Base-by-base conservation (phyloP, 1,284 basidiomycete species). In the Abortiporus biennis region DNA sequence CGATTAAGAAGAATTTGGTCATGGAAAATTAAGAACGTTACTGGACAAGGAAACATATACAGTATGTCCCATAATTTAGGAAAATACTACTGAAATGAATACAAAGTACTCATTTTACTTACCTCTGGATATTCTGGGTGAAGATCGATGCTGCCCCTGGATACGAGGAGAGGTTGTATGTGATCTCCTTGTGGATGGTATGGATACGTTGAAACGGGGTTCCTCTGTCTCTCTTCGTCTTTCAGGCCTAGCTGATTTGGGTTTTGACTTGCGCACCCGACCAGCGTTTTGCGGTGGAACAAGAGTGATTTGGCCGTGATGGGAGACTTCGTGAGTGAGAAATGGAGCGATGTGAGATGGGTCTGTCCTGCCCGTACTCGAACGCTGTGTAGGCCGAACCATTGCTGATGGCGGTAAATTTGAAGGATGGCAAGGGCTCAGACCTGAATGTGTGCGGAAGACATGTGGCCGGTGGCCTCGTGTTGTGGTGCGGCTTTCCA, bases 301-400 rank as follows among this genome's bases (percentile, higher is more conserved):
- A 48, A 72, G 65, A 30, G 71, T 64, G 51, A 67, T 52, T 54
- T 74, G 76, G 47, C 69, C 75, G 58, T 76, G 73, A 54, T 73
- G 76, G 40, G 66, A 69, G 56, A 72, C 67, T 57, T 67, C 61
- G 54, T 76, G 73, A 41, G 72, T 72, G 48, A 78, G 70, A 65
- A 77, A 81, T 47, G 78, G 78, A 31, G 73, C 66, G 53, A 73
- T 68, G 49, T 65, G 68, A 54, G 66, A 65, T 63, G 72, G 40
- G 44, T 54, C 52, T 20, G 43, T 47, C 17, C 42, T 37, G 30
- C 45, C 40, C 40, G 45, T 38, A n/a, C 42, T 38, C 27, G 45
- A 32, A 38, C 47, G 51, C 44, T 46, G 39, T 50, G 50, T 51
- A 16, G 45, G 38, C 39, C 38, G 46, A 24, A 45, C 42, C 41